These are phyloP conservation scores for Fibroporia radiculosa DNA, from an alignment of 768 basidiomycete genomes.

Conservation along the genomic window DNA sequence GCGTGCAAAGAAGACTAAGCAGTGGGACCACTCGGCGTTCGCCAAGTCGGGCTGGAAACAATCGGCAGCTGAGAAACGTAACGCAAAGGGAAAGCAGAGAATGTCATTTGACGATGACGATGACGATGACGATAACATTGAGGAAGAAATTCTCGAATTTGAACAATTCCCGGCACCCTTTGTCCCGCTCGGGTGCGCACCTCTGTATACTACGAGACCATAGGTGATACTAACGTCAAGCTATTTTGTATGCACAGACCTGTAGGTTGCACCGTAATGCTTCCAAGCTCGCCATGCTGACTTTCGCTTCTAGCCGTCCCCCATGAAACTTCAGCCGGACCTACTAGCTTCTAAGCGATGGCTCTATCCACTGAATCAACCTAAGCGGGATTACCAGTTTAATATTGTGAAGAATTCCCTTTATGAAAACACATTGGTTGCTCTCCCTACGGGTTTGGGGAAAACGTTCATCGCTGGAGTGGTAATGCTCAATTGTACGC, in stretches of 20 bases:
- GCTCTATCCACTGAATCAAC: conserved; percentile 85
- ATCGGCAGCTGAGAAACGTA: conserved; percentile 41
- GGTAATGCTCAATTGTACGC: conserved; percentile 88
- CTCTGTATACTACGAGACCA: background rate
- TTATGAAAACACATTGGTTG: conserved; percentile 90
- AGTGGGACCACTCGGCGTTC: conserved; percentile 88
- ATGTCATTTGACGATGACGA: conserved; percentile 40
- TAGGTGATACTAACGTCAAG: background rate
- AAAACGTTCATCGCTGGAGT: conserved; percentile 98
- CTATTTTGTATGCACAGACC: background rate
- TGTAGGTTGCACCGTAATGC: background rate
- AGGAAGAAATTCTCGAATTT: conserved; percentile 61
- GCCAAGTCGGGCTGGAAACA: conserved; percentile 70
- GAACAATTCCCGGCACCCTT: conserved; percentile 81
- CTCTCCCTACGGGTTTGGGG: conserved; percentile 91
- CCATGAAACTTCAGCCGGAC: conserved; percentile 76
- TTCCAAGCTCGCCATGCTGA: no score
- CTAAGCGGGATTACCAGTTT: conserved; percentile 89
- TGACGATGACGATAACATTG: conserved; percentile 38
- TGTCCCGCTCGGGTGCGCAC: conserved; percentile 20
- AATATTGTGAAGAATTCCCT: conserved; percentile 84
- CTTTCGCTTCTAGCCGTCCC: conserved; percentile 48
- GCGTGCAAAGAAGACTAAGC: conserved; percentile 50
- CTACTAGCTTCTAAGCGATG: conserved; percentile 76
- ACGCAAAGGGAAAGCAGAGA: conserved; percentile 37